Evolutionary conservation across 2,329 filamentous ascomycete genomes (phyloP).

Genomic region (Penicillium sp.): DNA sequence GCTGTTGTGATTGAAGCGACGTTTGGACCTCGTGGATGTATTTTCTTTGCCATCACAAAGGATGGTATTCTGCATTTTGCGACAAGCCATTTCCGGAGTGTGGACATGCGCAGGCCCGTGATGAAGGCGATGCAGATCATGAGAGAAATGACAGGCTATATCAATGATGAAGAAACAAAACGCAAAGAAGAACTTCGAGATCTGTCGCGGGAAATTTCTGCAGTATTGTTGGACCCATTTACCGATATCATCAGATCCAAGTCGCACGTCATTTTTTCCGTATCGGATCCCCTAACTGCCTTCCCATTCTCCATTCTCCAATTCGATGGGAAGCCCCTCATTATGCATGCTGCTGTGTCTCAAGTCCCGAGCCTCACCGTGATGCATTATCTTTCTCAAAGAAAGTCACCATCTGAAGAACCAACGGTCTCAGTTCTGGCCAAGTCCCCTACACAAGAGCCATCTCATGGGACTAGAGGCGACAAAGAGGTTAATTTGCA

Average conservation of each 20-base stretch:
- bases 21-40: conserved; percentile 15
- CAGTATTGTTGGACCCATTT: conserved; percentile 18
- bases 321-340: conserved; percentile 19
- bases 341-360: conserved; percentile 22
- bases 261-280: conserved; percentile 23
- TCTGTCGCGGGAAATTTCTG: conserved; percentile 15
- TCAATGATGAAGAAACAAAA: conserved; percentile 12
- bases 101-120: conserved; percentile 18
- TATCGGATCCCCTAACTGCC: conserved; percentile 24
- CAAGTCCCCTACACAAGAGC: conserved; percentile 15
- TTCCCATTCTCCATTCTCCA: conserved; percentile 22
- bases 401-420: conserved; percentile 10
- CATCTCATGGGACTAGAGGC: background rate
- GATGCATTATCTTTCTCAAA: conserved; percentile 20
- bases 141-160: conserved; percentile 19
- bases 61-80: conserved; percentile 18
- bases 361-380: conserved; percentile 25
- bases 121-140: conserved; percentile 24
- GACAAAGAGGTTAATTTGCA: conserved; percentile 18
- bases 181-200: conserved; percentile 12
- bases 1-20: conserved; percentile 22
- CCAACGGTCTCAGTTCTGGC: conserved; percentile 26
- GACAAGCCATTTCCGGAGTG: conserved; percentile 3
- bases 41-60: conserved; percentile 21
- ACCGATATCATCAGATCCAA: conserved; percentile 16